Percentiles rank a stretch among this genome's conserved stretches.
phyloP scores from a whole-genome alignment of 208 protist genomes.

The Jaenimonas drosophilae region DNA sequence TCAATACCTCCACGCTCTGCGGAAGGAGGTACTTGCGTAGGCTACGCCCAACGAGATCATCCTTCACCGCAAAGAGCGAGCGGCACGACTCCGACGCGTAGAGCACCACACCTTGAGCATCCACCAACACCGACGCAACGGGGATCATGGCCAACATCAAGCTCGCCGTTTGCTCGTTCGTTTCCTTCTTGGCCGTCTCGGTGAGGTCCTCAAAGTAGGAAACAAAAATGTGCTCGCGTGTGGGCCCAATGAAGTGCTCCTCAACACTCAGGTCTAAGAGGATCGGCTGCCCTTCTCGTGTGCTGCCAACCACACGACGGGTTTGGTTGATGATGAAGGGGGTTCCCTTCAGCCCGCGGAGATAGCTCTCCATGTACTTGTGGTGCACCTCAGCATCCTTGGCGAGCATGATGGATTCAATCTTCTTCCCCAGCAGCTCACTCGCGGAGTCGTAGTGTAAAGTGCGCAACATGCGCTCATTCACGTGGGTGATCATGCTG shows the following conservation, averaged over 20 bases:
- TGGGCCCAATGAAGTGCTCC: neutral
- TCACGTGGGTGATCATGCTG: constrained; percentile 8
- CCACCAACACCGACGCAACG: neutral
- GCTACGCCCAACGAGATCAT: too few relatives aligned
- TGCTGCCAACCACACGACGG: constrained; percentile 3
- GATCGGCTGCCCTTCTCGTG: constrained; percentile 4
- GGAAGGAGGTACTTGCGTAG: too few relatives aligned
- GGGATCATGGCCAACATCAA: neutral
- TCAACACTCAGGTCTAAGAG: constrained; percentile 4
- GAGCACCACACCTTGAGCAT: neutral
- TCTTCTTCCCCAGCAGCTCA: constrained; percentile 13
- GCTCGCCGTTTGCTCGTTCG: constrained; percentile 1
- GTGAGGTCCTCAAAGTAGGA: constrained; percentile 11
- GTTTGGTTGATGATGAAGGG: constrained; percentile 8
- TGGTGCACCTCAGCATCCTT: constrained; percentile 7
- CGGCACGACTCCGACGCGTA: constrained; percentile 1
- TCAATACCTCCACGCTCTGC: too few relatives aligned
- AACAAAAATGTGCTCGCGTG: constrained; percentile 3
- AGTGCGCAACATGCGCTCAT: neutral
- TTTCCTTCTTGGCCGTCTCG: constrained; percentile 5
- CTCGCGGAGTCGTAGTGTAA: constrained; percentile 7
- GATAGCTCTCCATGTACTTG: constrained; percentile 6
- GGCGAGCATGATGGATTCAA: constrained; percentile 9
- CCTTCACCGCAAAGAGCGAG: too few relatives aligned
- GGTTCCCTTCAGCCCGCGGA: constrained; percentile 2